A percentile compares a stretch with the other conserved stretches of the same genome.
Conservation (phyloP, 2,329 filamentous ascomycete genomes). For the Fusarium fujikuroi region DNA sequence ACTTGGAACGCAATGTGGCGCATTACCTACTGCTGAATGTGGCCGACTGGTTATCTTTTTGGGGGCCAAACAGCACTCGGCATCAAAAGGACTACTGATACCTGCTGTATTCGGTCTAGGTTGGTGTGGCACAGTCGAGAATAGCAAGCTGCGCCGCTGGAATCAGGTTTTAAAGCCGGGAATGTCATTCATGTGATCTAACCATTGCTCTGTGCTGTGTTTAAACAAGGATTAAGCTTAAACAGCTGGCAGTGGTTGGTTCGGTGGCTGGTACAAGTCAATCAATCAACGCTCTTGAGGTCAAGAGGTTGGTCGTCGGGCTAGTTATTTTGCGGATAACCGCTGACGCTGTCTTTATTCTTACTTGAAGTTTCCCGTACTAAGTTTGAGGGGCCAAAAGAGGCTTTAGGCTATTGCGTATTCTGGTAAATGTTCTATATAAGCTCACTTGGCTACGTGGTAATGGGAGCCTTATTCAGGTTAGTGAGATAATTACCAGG, state of each 20-base stretch:
- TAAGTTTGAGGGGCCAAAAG: too few relatives aligned
- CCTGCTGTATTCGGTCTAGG: neutral
- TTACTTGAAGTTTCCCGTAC: neutral
- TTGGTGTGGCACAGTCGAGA: neutral
- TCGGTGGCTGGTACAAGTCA: fast-evolving
- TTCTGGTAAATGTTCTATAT: fast-evolving
- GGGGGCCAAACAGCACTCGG: neutral
- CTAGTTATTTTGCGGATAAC: fast-evolving
- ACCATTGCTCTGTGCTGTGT: neutral
- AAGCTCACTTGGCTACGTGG: too few relatives aligned
- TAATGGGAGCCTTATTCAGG: fast-evolving
- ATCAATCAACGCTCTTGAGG: fast-evolving
- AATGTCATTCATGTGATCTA: neutral
- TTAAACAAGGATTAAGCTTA: neutral
- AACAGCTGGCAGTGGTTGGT: neutral
- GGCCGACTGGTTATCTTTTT: constrained; percentile 24
- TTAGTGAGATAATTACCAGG: neutral
- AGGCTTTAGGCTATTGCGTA: too few relatives aligned
- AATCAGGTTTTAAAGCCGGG: neutral
- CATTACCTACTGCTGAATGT: neutral
- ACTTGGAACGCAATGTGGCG: neutral
- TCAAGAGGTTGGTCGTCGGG: neutral
- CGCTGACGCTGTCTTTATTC: fast-evolving
- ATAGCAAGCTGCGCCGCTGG: neutral
- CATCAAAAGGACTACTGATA: fast-evolving